Evolutionary conservation across 2,329 filamentous ascomycete genomes (phyloP).

Genomic region (Cercospora sp.): DNA sequence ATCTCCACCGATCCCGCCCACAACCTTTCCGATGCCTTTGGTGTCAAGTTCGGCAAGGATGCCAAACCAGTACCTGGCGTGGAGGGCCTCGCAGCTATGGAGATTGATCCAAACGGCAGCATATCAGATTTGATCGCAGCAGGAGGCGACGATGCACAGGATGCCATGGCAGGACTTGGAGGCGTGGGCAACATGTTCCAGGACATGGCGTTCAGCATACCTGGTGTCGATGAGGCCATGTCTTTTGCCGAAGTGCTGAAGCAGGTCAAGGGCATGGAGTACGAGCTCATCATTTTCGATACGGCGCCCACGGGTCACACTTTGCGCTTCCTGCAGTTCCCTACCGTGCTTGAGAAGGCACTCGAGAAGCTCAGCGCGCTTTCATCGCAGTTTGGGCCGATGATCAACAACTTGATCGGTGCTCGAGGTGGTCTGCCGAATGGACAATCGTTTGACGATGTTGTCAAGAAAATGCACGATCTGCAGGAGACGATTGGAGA

Average conservation of each 20-base stretch:
- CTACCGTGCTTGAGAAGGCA: conserved; percentile 95
- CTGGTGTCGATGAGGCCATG: conserved; percentile 99
- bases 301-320: conserved; percentile 98
- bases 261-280: conserved; percentile 97
- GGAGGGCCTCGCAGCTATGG: conserved; percentile 93
- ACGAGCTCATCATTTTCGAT: conserved; percentile 99
- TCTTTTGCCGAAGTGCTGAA: conserved; percentile 98
- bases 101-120: conserved; percentile 96
- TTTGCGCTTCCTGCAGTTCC: conserved; percentile 96
- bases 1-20: conserved; percentile 98
- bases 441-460: conserved; percentile 87
- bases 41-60: conserved; percentile 99
- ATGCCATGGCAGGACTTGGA: conserved; percentile 67
- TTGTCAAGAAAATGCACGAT: conserved; percentile 92
- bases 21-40: conserved; percentile 96
- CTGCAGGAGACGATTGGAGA: conserved; percentile 90
- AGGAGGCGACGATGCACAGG: conserved; percentile 69
- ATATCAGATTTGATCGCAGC: conserved; percentile 91
- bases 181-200: conserved; percentile 96
- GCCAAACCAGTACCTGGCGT: conserved; percentile 90
- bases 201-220: conserved; percentile 94
- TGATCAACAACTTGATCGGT: conserved; percentile 91
- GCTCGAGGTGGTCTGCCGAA: conserved; percentile 76
- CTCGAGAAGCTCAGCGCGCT: conserved; percentile 96
- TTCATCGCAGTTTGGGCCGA: conserved; percentile 89